Conservation (phyloP, 2,329 filamentous ascomycete genomes). For the Fusarium sp. region DNA sequence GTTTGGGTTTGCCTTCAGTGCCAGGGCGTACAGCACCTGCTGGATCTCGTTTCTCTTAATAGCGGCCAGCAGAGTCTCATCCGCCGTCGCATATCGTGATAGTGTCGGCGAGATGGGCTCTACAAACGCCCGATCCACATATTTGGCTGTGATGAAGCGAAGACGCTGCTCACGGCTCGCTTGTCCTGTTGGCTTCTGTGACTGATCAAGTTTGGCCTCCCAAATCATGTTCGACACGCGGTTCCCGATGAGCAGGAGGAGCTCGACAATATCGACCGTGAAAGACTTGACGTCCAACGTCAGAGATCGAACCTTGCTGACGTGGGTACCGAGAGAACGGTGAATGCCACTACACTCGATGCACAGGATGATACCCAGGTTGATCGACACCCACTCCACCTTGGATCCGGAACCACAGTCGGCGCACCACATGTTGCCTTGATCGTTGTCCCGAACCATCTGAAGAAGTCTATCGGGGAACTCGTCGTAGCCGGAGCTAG, state of each 20-base stretch:
- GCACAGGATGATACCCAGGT: constrained; percentile 94
- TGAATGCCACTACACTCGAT: constrained; percentile 99
- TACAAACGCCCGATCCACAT: constrained; percentile 85
- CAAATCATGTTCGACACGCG: constrained; percentile 96
- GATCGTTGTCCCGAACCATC: constrained; percentile 87
- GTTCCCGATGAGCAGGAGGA: constrained; percentile 92
- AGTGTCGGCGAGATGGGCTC: constrained; percentile 80
- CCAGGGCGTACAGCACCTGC: constrained; percentile 90
- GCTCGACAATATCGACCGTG: constrained; percentile 95
- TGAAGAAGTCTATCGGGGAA: constrained; percentile 88
- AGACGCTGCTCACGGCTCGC: constrained; percentile 90
- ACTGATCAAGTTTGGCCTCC: constrained; percentile 85
- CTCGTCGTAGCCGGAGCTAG: constrained; percentile 81
- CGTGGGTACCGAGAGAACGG: constrained; percentile 94
- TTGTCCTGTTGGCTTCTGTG: constrained; percentile 78
- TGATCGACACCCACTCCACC: constrained; percentile 99
- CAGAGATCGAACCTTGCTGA: constrained; percentile 95
- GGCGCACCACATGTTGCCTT: constrained; percentile 93
- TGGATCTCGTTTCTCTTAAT: constrained; percentile 98
- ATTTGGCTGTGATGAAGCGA: constrained; percentile 96
- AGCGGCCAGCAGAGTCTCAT: constrained; percentile 89
- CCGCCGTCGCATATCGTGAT: constrained; percentile 80
- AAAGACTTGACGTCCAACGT: constrained; percentile 97
- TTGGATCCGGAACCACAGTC: constrained; percentile 93
- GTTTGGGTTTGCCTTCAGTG: constrained; percentile 89